Evolutionary conservation across 768 basidiomycete species (phyloP), one percentile per base, ranked within the genome.

Genomic region (Calocybe gangraenosa): DNA sequence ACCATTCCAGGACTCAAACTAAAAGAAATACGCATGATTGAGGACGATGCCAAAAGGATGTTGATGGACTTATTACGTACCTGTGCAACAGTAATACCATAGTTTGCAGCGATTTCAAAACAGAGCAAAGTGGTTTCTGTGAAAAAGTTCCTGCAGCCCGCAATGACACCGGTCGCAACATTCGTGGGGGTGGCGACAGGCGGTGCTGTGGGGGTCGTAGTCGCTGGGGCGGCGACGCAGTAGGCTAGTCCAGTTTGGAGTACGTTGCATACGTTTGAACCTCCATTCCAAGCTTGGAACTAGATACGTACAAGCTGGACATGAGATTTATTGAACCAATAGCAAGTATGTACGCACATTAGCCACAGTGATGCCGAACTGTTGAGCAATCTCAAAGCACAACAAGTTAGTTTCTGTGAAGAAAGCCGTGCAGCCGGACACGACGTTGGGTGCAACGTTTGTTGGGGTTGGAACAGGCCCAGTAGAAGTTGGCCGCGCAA

Each of bases 1-100:
- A 14, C 48, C 48, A 15, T 49, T 44, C 48, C 48, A 49, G 2
- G 42, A 2, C 18, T 49, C 43, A 20, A 49, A 49, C 48, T 49
- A 22, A 15, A 25, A 4, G 19, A 20, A 14, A 15, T 14, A 25
- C 3, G 14, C 14, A 30, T 3, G 19, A n/a, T 9, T 11, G 10
- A 15, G 35, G 13, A 28, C 25, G 25, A 5, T 28, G 11, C 25
- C n/a, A n/a, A n/a, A n/a, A n/a, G n/a, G n/a, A n/a, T n/a, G n/a
- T n/a, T 5, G 25, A 11, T 28, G 11, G 11, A 28, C 5, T 28
- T 28, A 28, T 28, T 28, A 28, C 19, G n/a, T 38, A 43, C 47
- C 25, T 48, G 35, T 5, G 7, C 31, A 10, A 48, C 42, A 20
- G 41, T 43, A 28, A 48, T 48, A n/a, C 37, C 31, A 23, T 15